Base-by-base conservation (phyloP, 139 green algal genomes). In the Mesotaenium endlicherianum region DNA sequence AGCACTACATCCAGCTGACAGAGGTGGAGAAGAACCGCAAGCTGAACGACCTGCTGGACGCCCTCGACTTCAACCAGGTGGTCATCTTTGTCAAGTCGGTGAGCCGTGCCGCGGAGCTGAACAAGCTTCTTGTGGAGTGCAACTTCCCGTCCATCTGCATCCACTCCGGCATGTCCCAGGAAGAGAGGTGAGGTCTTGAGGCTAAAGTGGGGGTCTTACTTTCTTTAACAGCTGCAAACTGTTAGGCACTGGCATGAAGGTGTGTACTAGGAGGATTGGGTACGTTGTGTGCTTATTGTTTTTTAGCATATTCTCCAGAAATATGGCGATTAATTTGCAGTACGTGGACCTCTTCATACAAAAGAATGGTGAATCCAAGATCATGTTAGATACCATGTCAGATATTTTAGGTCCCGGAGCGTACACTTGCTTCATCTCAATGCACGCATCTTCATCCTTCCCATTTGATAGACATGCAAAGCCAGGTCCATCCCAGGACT, bases 21-120 rank as follows among this genome's bases (percentile, higher is more conserved):
- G 96, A 99, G 91, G 90, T 94, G 31, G 93, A 97, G 89, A 99
- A 99, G 92, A 99, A 98, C 92, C 88, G 95, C 39, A 98, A 98
- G 91, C 93, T 99, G 14, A 98, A 97, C 85, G 97, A 99, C 85
- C 91, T 99, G 76, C 91, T 99, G 83, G 97, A 99, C 85, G 93
- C 94, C 0, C 92, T 99, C 2, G 96, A 98, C 88, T 99, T 99
- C 92, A 99, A 99, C 88, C 97, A 99, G 93, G 88, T 92, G n/a
- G 90, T 92, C 39, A 92, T 92, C 55, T 92, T 92, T 69, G 90
- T 92, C 55, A 91, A 90, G 82, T 88, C 64, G 20, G 85, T 92
- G 1, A 39, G 42, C 38, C 60, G 90, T 2, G 84, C 82, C 34
- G 91, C 92, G 67, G 92, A 94, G 83, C 93, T 99, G 53, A 97